phyloP scores from a whole-genome alignment of 78 protist genomes.

The Emiliania huxleyi region DNA sequence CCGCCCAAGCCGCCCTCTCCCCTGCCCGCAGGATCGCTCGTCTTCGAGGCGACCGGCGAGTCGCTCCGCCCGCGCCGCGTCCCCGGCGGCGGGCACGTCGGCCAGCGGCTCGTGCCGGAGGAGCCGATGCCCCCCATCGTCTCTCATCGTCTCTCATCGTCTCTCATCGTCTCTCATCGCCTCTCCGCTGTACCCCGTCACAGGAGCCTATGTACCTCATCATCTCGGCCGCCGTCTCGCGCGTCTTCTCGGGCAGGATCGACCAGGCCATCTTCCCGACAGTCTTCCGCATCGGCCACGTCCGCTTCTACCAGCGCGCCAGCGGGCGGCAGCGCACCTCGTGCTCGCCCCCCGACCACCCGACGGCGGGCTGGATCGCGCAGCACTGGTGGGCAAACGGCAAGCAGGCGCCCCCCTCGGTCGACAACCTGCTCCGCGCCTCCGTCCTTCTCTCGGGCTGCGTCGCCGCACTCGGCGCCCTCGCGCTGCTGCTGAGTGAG shows the following conservation, averaged over 20 bases:
- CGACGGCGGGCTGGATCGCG: not conserved
- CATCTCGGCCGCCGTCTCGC: not conserved
- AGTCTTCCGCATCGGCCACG: not conserved
- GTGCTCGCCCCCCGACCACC: not conserved
- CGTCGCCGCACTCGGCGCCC: not conserved
- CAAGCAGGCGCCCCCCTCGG: not conserved
- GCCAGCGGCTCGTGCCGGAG: not conserved
- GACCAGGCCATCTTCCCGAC: not conserved
- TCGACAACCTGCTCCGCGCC: not conserved
- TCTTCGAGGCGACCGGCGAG: not conserved
- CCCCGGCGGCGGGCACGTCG: not conserved
- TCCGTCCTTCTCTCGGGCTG: not conserved
- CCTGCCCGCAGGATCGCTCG: no score
- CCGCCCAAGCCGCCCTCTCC: no score
- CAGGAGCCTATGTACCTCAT: not conserved
- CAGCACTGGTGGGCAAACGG: not conserved
- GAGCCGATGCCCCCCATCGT: not conserved
- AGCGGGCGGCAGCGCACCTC: no score
- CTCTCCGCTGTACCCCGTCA: no score
- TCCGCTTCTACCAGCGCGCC: not conserved
- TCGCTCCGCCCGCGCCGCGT: not conserved
- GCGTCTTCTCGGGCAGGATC: not conserved
- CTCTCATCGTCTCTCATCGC: no score
- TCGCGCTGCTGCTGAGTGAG: not conserved
- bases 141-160: no score